Percentiles rank a stretch among this genome's conserved stretches.
phyloP scores from a whole-genome alignment of 768 basidiomycete species.

The Kwoniella pini region DNA sequence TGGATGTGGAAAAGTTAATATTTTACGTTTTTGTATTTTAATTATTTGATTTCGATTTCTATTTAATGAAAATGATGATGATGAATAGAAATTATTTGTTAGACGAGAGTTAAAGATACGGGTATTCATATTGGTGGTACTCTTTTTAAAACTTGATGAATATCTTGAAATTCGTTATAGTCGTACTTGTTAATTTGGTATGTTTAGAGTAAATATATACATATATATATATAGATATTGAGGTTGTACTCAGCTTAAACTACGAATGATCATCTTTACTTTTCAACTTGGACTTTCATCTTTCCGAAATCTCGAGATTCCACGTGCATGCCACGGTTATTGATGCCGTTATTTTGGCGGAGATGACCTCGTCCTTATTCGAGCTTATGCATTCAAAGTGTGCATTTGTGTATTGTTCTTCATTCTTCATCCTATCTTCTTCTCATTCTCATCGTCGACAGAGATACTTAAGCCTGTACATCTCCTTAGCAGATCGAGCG shows the following conservation, averaged over 20 bases:
- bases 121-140: too few species aligned
- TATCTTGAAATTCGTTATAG: too few species aligned
- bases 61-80: background rate
- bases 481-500: too few species aligned
- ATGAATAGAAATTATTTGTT: background rate
- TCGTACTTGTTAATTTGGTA: too few species aligned
- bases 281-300: background rate
- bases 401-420: too few species aligned
- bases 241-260: background rate
- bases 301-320: background rate
- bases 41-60: background rate
- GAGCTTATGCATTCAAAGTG: background rate
- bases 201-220: too few species aligned
- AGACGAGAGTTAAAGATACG: too few species aligned
- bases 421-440: conserved; percentile 1
- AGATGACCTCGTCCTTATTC: background rate
- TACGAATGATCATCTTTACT: background rate
- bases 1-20: conserved; percentile 28
- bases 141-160: too few species aligned
- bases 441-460: background rate
- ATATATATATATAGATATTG: too few species aligned
- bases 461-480: too few species aligned
- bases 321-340: background rate
- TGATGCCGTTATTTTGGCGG: background rate
- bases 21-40: background rate